phyloP scores from a whole-genome alignment of 148 eudicot species.

The Rhododendron ferrugineum region DNA sequence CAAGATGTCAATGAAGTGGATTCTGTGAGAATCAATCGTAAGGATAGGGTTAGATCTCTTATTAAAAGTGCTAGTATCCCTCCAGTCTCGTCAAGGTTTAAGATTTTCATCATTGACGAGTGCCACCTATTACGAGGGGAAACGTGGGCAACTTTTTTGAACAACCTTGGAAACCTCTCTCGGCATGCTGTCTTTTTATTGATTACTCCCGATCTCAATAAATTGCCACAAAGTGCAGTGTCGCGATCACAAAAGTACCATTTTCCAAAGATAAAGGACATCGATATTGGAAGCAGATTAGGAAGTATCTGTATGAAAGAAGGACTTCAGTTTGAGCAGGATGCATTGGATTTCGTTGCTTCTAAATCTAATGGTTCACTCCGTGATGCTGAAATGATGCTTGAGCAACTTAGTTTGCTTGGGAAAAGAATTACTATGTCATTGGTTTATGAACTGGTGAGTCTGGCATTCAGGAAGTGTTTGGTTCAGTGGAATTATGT shows the following conservation, averaged over 20 bases:
- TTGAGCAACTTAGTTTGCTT: constrained; percentile 88
- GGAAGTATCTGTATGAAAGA: constrained; percentile 67
- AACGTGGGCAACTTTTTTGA: constrained; percentile 67
- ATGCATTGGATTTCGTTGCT: constrained; percentile 79
- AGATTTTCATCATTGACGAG: constrained; percentile 81
- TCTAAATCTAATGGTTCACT: constrained; percentile 80
- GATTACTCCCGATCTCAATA: constrained; percentile 81
- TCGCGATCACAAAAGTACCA: constrained; percentile 60
- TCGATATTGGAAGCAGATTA: constrained; percentile 47
- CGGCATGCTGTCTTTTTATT: constrained; percentile 63
- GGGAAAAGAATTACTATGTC: constrained; percentile 65
- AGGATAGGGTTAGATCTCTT: constrained; percentile 48
- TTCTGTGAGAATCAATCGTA: constrained; percentile 62
- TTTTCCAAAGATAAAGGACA: constrained; percentile 66
- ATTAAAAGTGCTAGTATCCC: constrained; percentile 53
- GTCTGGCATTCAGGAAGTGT: constrained; percentile 17
- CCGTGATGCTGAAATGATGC: constrained; percentile 95
- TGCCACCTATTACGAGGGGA: constrained; percentile 75
- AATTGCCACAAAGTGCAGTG: constrained; percentile 62
- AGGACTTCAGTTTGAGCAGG: constrained; percentile 69
- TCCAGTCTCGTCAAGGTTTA: constrained; percentile 69
- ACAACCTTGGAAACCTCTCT: constrained; percentile 48
- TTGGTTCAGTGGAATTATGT: neutral
- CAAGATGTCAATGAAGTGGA: constrained; percentile 84
- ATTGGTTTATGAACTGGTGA: constrained; percentile 78